Base-by-base conservation (phyloP, 2,329 filamentous ascomycete genomes). In the Parastagonospora avenae region DNA sequence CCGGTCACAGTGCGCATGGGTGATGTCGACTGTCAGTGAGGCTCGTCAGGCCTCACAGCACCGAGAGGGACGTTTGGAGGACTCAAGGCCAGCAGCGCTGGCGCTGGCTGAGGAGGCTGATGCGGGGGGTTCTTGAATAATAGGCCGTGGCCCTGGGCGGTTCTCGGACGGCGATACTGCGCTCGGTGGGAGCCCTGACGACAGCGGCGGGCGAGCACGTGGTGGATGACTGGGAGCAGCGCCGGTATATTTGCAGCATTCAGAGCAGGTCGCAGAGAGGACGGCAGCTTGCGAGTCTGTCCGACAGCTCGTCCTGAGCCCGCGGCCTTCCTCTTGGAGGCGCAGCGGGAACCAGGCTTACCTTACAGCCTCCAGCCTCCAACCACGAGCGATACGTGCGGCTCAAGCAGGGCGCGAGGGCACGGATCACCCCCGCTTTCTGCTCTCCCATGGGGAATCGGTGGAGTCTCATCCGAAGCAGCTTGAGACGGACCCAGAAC, bases 21-120 rank as follows among this genome's bases (percentile, higher is more conserved):
- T 43, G 46, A 39, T 27, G 47, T 47, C 16, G 46, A 32, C 19
- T 28, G n/a, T 40, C 45, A 50, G 53, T 42, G 50, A 48, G 50
- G 33, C 44, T 50, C 27, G 47, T 28, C 52, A 39, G 39, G 30
- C 46, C 50, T 48, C 45, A 29, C 43, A 46, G 42, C 42, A 49
- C 24, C 15, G 43, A 48, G 42, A 45, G 38, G 35, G 38, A 43
- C 43, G 43, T 37, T 16, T 16, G 29, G 43, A 30, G 31, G 54
- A 47, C 33, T 38, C 33, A 37, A 40, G 37, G 38, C 36, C 32
- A 46, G 48, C 42, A 27, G 42, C 27, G 24, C 45, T 41, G 46
- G 43, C 46, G 54, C 37, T 46, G 42, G 50, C 40, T 44, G 56
- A 56, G 56, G 54, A 55, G 50, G 59, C 54, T 60, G 59, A 60